Percentiles rank a stretch among this genome's conserved stretches.
phyloP scores from a whole-genome alignment of 2,329 filamentous ascomycete species.

The Coniosporium tulheliwenetii region DNA sequence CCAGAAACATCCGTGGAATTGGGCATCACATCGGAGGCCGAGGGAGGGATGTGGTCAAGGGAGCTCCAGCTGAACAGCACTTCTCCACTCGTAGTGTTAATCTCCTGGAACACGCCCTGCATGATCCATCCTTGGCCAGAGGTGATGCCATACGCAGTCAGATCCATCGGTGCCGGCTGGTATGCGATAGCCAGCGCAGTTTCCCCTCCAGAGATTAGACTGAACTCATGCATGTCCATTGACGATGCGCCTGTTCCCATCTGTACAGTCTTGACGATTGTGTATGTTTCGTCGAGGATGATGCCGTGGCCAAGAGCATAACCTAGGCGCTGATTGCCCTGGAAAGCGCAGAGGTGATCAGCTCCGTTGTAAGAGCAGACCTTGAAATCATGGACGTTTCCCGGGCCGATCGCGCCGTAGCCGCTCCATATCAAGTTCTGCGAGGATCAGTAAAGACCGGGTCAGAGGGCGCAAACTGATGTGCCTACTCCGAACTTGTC shows the following conservation, averaged over 20 bases:
- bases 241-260: slow-evolving; percentile 7
- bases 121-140: slow-evolving; percentile 34
- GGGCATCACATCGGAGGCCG: slow-evolving; percentile 30
- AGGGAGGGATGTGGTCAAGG: slow-evolving; percentile 38
- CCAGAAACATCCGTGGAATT: slow-evolving; percentile 26
- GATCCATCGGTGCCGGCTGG: slow-evolving; percentile 26
- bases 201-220: slow-evolving; percentile 27
- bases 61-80: slow-evolving; percentile 45
- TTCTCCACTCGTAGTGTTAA: slow-evolving; percentile 38
- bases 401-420: slow-evolving; percentile 32
- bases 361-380: slow-evolving; percentile 32
- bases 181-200: slow-evolving; percentile 22
- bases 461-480: background rate
- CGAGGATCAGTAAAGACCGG: background rate
- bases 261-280: slow-evolving; percentile 29
- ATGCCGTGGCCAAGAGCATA: slow-evolving; percentile 36
- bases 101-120: slow-evolving; percentile 37
- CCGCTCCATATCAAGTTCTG: slow-evolving; percentile 35
- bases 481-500: slow-evolving; percentile 16
- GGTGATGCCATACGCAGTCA: slow-evolving; percentile 23
- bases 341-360: slow-evolving; percentile 36
- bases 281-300: slow-evolving; percentile 35
- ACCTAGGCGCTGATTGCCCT: slow-evolving; percentile 34
- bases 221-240: slow-evolving; percentile 39
- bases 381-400: slow-evolving; percentile 31